Conservation (phyloP, 2,329 filamentous ascomycete species). For the Fusarium denticulatum region DNA sequence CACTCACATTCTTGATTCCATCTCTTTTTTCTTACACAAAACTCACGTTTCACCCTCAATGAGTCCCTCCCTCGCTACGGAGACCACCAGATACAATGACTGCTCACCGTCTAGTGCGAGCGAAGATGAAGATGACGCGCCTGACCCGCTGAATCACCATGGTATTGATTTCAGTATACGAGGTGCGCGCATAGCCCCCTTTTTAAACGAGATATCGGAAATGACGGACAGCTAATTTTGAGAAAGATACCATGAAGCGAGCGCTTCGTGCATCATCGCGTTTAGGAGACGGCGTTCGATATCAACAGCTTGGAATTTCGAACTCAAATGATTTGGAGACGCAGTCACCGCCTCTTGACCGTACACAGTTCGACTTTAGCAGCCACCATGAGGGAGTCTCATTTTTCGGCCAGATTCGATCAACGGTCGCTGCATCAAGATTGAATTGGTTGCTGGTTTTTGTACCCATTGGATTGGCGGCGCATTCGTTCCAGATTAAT, state of each 20-base stretch:
- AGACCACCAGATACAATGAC: slow-evolving; percentile 36
- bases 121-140: slow-evolving; percentile 35
- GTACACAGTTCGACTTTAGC: slow-evolving; percentile 23
- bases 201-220: not conserved
- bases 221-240: slow-evolving; percentile 10
- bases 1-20: no score
- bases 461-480: slow-evolving; percentile 73
- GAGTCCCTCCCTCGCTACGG: slow-evolving; percentile 32
- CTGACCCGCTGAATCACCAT: slow-evolving; percentile 27
- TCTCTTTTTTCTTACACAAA: no score
- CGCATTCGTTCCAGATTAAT: slow-evolving; percentile 53
- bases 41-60: slow-evolving; percentile 10
- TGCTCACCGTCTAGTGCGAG: slow-evolving; percentile 33
- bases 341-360: slow-evolving; percentile 29
- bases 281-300: slow-evolving; percentile 36
- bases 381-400: slow-evolving; percentile 16
- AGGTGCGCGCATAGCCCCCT: slow-evolving; percentile 16
- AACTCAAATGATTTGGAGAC: slow-evolving; percentile 38
- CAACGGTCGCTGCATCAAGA: slow-evolving; percentile 54
- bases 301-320: slow-evolving; percentile 33
- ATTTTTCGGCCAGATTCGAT: slow-evolving; percentile 38
- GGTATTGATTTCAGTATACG: slow-evolving; percentile 25
- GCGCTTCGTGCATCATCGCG: slow-evolving; percentile 38
- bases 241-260: slow-evolving; percentile 35
- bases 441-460: slow-evolving; percentile 75